Conservation (phyloP, 1,284 basidiomycete genomes). For the Porodaedalea pini region DNA sequence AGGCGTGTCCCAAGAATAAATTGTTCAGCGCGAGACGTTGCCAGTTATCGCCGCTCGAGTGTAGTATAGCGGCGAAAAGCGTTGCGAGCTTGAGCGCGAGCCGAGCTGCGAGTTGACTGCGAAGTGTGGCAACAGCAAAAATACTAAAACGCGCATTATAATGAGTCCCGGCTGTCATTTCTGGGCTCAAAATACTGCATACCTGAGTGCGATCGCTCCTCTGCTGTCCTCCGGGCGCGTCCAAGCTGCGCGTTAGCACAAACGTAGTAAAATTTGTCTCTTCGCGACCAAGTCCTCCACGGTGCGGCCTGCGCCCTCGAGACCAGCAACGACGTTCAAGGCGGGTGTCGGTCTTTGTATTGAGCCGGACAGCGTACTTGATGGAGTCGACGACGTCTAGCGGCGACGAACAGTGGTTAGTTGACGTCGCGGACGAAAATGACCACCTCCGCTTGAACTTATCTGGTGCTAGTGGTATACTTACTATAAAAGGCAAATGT, state of each 20-base stretch:
- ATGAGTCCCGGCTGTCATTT: not conserved
- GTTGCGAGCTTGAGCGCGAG: not conserved
- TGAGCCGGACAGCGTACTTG: not conserved
- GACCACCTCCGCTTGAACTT: not conserved
- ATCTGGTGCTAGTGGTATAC: not conserved
- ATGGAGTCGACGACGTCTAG: not conserved
- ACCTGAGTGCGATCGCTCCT: not conserved
- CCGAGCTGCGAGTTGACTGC: slow-evolving; percentile 1
- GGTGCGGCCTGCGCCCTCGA: slow-evolving; percentile 11
- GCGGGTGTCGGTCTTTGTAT: not conserved
- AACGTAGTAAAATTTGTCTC: slow-evolving; percentile 1
- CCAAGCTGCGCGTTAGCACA: slow-evolving; percentile 1
- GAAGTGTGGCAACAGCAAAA: not conserved
- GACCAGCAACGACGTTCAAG: not conserved
- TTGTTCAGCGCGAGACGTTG: not conserved
- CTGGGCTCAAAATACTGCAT: not conserved
- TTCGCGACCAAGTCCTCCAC: slow-evolving; percentile 2
- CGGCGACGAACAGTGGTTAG: not conserved
- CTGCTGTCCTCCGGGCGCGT: not conserved
- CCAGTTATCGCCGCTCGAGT: not conserved
- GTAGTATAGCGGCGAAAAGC: not conserved
- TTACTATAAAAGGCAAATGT: not conserved
- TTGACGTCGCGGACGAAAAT: not conserved
- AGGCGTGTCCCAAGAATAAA: slow-evolving; percentile 1
- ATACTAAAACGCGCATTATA: not conserved